phyloP scores from a whole-genome alignment of 2,329 filamentous ascomycete genomes.

The Apiospora pterosperma region DNA sequence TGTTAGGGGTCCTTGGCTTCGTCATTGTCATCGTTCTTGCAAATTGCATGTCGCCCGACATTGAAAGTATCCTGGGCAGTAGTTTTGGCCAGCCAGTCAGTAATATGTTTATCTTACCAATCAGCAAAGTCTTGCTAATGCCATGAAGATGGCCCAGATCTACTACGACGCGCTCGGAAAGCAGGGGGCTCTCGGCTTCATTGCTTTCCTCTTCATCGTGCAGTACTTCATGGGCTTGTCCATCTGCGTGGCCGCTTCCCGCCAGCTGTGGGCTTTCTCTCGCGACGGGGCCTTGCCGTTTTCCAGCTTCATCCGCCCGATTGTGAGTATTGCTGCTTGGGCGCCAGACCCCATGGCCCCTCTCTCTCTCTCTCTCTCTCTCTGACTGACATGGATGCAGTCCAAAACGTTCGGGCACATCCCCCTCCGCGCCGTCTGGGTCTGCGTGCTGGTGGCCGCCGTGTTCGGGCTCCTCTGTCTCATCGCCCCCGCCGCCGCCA shows the following conservation, averaged over 20 bases:
- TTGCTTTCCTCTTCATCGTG: not conserved
- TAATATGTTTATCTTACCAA: not conserved
- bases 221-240: constrained; percentile 5
- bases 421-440: constrained; percentile 1
- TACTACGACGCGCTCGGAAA: not conserved
- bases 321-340: not conserved
- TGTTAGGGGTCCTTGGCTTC: not conserved
- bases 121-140: not conserved
- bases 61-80: not conserved
- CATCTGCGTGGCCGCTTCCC: not conserved
- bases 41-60: not conserved
- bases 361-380: not conserved
- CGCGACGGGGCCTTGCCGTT: not conserved
- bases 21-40: not conserved
- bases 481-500: not conserved
- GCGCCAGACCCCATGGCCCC: not conserved
- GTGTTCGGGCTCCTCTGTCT: not conserved
- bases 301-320: not conserved
- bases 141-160: not conserved
- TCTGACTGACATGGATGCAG: not conserved
- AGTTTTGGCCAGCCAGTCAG: not conserved
- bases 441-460: not conserved
- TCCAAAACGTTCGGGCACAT: not conserved
- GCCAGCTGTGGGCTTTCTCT: constrained; percentile 2
- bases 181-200: not conserved